phyloP scores from a whole-genome alignment of 176 grass and related monocot species.

The Oryza officinalis region DNA sequence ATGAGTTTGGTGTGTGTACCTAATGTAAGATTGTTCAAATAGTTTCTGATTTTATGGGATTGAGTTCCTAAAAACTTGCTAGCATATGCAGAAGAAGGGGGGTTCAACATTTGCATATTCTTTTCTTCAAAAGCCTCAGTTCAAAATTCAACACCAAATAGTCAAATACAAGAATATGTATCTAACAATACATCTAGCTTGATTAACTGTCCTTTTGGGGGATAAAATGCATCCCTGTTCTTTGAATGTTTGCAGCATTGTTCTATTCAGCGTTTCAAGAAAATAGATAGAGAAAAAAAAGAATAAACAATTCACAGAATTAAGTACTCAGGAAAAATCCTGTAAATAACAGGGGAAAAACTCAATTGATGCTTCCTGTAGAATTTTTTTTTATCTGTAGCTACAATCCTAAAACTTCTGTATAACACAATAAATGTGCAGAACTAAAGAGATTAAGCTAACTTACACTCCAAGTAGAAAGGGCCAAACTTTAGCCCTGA shows the following conservation, averaged over 20 bases:
- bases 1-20: neutral
- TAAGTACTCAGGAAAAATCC: neutral
- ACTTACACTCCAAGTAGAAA: constrained; percentile 97
- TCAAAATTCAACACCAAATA: neutral
- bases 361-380: neutral
- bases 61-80: constrained; percentile 10
- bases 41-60: constrained; percentile 9
- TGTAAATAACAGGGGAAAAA: constrained; percentile 18
- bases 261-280: neutral
- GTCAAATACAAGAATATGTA: neutral
- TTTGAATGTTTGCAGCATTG: neutral
- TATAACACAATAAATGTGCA: constrained; percentile 24
- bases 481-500: constrained; percentile 93
- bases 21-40: neutral
- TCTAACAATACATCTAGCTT: neutral
- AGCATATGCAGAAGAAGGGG: neutral
- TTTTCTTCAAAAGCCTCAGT: neutral
- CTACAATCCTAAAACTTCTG: constrained; percentile 1
- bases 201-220: neutral
- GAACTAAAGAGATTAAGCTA: constrained; percentile 13
- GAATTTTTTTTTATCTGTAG: neutral
- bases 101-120: neutral
- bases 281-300: neutral
- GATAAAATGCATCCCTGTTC: neutral
- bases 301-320: neutral